Conservation (phyloP, 352 stramenopile species). For the Phytophthora multivora region DNA sequence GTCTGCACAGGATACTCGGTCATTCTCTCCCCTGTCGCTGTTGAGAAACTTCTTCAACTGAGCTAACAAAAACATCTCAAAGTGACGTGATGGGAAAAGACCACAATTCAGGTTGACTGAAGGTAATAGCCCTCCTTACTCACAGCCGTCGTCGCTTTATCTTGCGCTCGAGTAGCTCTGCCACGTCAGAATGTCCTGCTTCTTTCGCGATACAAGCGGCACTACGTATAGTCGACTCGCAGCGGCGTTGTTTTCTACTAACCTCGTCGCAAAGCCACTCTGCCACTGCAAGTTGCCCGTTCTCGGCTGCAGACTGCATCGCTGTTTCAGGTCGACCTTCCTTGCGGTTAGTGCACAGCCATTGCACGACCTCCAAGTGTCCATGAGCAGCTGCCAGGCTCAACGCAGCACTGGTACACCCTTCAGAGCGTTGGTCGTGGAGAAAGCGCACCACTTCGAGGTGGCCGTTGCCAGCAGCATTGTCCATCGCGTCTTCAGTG, state of each 20-base stretch:
- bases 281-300: slow-evolving; percentile 11
- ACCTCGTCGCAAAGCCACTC: slow-evolving; percentile 16
- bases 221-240: slow-evolving; percentile 16
- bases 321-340: slow-evolving; percentile 16
- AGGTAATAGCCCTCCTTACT: not conserved
- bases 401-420: slow-evolving; percentile 20
- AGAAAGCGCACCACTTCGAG: slow-evolving; percentile 19
- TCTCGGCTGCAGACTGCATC: slow-evolving; percentile 10
- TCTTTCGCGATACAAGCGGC: slow-evolving; percentile 14
- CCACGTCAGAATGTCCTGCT: slow-evolving; percentile 11
- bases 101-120: not conserved
- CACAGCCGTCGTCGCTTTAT: slow-evolving; percentile 24
- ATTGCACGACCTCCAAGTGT: slow-evolving; percentile 19
- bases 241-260: slow-evolving; percentile 12
- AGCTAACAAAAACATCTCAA: not conserved
- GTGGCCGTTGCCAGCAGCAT: slow-evolving; percentile 14
- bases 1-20: slow-evolving; percentile 7
- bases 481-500: slow-evolving; percentile 23
- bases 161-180: slow-evolving; percentile 16
- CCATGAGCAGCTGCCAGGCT: slow-evolving; percentile 7
- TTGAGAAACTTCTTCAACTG: slow-evolving; percentile 15
- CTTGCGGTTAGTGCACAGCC: slow-evolving; percentile 11
- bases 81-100: slow-evolving; percentile 11
- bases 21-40: not conserved
- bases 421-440: slow-evolving; percentile 23